Conservation (phyloP, 2,329 filamentous ascomycete genomes). For the Apiospora arundinis region DNA sequence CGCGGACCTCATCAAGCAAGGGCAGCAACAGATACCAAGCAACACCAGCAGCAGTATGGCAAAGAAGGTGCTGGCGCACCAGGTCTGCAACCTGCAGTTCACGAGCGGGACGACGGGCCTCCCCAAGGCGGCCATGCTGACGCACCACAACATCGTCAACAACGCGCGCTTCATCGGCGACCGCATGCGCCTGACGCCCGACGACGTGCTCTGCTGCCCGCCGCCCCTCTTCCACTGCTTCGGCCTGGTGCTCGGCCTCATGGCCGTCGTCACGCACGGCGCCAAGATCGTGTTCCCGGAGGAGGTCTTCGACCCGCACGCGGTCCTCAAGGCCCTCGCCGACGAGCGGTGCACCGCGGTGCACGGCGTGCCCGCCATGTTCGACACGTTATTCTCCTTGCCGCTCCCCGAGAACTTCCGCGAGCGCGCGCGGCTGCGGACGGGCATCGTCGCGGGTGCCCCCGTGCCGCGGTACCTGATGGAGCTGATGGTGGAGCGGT, state of each 20-base stretch:
- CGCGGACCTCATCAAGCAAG: conserved; percentile 60
- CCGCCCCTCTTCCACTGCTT: conserved; percentile 89
- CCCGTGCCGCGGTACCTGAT: conserved; percentile 79
- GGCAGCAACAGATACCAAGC: conserved; percentile 48
- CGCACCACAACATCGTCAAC: conserved; percentile 70
- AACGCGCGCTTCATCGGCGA: conserved; percentile 76
- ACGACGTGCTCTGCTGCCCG: conserved; percentile 78
- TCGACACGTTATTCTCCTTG: conserved; percentile 66
- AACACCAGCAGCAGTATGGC: conserved; percentile 59
- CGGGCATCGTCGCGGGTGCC: conserved; percentile 80
- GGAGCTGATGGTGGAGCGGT: conserved; percentile 71
- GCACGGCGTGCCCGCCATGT: conserved; percentile 86
- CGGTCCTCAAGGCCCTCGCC: conserved; percentile 70
- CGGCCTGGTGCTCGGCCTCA: conserved; percentile 77
- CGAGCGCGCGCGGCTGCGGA: conserved; percentile 63
- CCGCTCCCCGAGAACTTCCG: conserved; percentile 47
- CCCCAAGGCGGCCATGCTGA: conserved; percentile 78
- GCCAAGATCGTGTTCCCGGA: conserved; percentile 78
- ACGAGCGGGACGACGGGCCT: conserved; percentile 77
- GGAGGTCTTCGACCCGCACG: conserved; percentile 73
- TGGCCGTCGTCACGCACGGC: conserved; percentile 76
- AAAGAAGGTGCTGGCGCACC: conserved; percentile 64
- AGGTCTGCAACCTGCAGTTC: conserved; percentile 77
- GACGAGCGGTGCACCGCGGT: conserved; percentile 75
- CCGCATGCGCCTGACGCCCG: conserved; percentile 70